Conservation (phyloP, 2,329 filamentous ascomycete genomes). For the Pyricularia pennisetigena region DNA sequence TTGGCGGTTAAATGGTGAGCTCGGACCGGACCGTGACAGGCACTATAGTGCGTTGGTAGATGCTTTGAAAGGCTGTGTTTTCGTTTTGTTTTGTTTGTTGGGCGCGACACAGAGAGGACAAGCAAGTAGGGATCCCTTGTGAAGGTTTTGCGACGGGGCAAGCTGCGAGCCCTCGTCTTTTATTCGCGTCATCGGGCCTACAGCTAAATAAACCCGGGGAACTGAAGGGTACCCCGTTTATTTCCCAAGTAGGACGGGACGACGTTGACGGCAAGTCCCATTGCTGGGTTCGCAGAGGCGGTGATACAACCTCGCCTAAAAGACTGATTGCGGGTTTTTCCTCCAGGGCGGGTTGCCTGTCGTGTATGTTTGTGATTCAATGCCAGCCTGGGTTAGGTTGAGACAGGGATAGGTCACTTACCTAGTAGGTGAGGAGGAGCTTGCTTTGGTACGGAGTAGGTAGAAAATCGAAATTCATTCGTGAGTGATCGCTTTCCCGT, state of each 20-base stretch:
- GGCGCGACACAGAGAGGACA: not conserved
- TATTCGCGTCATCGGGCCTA: not conserved
- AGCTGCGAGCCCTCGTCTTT: not conserved
- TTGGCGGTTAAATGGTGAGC: not conserved
- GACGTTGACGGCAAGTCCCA: not conserved
- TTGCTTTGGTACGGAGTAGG: not conserved
- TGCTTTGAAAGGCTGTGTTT: not conserved
- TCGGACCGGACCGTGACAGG: not conserved
- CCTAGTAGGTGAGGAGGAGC: not conserved
- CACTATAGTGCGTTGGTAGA: not conserved
- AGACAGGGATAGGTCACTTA: not conserved
- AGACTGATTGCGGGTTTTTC: not conserved
- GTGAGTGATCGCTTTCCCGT: not conserved
- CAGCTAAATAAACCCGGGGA: not conserved
- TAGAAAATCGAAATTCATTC: not conserved
- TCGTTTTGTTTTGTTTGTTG: not conserved
- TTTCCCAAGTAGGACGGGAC: not conserved
- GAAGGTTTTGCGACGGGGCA: not conserved
- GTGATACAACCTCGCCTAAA: not conserved
- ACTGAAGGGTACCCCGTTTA: not conserved
- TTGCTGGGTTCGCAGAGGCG: not conserved
- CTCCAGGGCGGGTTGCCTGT: too few relatives aligned
- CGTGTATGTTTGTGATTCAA: not conserved
- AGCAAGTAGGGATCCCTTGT: not conserved
- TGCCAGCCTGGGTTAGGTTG: not conserved